Evolutionary conservation across 768 basidiomycete genomes (phyloP).

Genomic region (Sporobolomyces roseus): DNA sequence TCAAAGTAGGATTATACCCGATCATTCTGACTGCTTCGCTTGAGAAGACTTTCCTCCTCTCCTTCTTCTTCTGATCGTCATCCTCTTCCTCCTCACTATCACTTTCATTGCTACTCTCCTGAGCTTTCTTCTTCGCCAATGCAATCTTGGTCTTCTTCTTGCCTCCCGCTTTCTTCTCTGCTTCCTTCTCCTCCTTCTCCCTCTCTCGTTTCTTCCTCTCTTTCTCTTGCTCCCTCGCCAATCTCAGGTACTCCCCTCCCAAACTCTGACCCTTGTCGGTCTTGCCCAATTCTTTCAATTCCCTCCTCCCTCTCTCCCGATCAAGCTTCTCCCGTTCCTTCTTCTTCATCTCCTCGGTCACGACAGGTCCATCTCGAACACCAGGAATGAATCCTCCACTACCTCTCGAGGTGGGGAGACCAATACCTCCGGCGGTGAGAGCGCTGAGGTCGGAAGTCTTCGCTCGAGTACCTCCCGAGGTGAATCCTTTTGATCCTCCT

Average conservation of each 20-base stretch:
- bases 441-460: neutral
- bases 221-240: slow-evolving; percentile 2
- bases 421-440: neutral
- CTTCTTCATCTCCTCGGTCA: slow-evolving; percentile 22
- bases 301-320: slow-evolving; percentile 11
- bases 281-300: slow-evolving; percentile 21
- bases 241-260: slow-evolving; percentile 23
- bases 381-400: slow-evolving; percentile 20
- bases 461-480: neutral
- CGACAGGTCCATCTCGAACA: slow-evolving; percentile 31
- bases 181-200: slow-evolving; percentile 5
- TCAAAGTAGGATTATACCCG: slow-evolving; percentile 32
- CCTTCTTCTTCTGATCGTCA: neutral
- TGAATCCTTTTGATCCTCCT: slow-evolving; percentile 5
- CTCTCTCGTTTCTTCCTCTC: slow-evolving; percentile 9
- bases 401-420: neutral
- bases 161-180: neutral
- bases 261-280: slow-evolving; percentile 24
- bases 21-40: slow-evolving; percentile 29
- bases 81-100: neutral
- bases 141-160: neutral
- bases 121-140: neutral
- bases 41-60: slow-evolving; percentile 23
- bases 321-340: neutral
- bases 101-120: neutral